Evolutionary conservation across 345 rosid species (phyloP), one percentile per base, ranked within the genome.

Genomic region (Moricandia arvensis): DNA sequence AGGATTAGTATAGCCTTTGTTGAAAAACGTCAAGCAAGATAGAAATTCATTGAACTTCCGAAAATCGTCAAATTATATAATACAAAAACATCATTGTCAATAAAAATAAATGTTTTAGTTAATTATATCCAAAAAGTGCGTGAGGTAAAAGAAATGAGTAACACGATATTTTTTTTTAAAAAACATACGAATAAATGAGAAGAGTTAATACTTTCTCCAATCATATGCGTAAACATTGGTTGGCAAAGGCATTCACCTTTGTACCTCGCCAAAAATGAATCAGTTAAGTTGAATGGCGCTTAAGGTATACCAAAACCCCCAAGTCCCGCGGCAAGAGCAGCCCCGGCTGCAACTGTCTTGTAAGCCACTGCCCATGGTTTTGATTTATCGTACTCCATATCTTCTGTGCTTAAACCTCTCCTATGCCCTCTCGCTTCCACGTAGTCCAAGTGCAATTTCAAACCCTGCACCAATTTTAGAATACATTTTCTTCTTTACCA

Each of bases 291-390:
- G 91, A 82, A 2, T 88, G 81, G 81, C 88, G 89, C 82, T 72
- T 86, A 70, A 96, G 62, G 85, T 89, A 96, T 12, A 94, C 93
- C 71, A 93, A 79, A 12, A 93, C 78, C 16, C n/a, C 98, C 94
- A 51, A 91, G 64, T 41, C 98, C 98, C 60, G 98, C 96, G 58
- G 85, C 89, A 8, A 96, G 81, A 47, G 95, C 95, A n/a, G 98
- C 98, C 35, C 99, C 95, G 0, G 98, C 98, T 1, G 97, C 99
- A 8, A 88, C 93, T 1, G 90, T 83, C 38, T 93, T 85, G 81
- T 86, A 92, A n/a, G 98, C 98, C 3, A 96, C 69, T 73, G 91
- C 89, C 98, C 99, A 89, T 12, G 98, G 91, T 79, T 84, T 90
- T 24, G 85, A 45, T 18, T 85, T 85, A 12, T 79, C 87, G 12